Evolutionary conservation across 805 yeast genomes (phyloP).

Genomic region (Saccharomycopsis schoenii): DNA sequence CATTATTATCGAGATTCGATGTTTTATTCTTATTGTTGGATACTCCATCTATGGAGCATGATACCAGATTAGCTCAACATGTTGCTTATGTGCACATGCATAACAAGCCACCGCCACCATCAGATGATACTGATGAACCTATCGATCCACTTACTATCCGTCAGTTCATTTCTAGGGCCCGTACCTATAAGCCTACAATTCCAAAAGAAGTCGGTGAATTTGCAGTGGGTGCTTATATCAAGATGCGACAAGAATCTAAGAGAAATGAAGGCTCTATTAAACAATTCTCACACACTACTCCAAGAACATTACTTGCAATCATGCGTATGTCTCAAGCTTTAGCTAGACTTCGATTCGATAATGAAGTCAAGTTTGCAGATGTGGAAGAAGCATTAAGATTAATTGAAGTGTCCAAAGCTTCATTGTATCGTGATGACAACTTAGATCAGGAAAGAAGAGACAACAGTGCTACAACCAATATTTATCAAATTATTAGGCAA

Average conservation of each 20-base stretch:
- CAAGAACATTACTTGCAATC: constrained; percentile 87
- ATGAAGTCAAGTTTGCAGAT: constrained; percentile 62
- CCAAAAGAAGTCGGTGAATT: constrained; percentile 78
- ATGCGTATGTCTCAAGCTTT: constrained; percentile 89
- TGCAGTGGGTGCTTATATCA: constrained; percentile 77
- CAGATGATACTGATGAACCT: constrained; percentile 51
- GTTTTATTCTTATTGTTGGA: constrained; percentile 80
- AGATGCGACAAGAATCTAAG: constrained; percentile 86
- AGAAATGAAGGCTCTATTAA: constrained; percentile 63
- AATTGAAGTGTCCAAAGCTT: constrained; percentile 76
- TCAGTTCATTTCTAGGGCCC: constrained; percentile 80
- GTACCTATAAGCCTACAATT: constrained; percentile 75
- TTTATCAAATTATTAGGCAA: constrained; percentile 60
- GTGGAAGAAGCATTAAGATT: constrained; percentile 94
- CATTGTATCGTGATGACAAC: constrained; percentile 50
- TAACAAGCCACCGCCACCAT: constrained; percentile 58
- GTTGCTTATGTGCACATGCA: constrained; percentile 95
- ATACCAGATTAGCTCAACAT: constrained; percentile 82
- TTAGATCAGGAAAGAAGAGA: constrained; percentile 43
- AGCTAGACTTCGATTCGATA: constrained; percentile 78
- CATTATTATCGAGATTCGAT: constrained; percentile 90
- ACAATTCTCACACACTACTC: constrained; percentile 87
- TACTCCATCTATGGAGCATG: constrained; percentile 67
- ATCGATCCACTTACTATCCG: constrained; percentile 72
- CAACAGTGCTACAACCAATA: constrained; percentile 53